Percentiles rank a stretch among this genome's conserved stretches.
These are phyloP conservation scores for Lasiodiplodia sp. DNA, from an alignment of 2,329 filamentous ascomycete species.

Conservation along the genomic window DNA sequence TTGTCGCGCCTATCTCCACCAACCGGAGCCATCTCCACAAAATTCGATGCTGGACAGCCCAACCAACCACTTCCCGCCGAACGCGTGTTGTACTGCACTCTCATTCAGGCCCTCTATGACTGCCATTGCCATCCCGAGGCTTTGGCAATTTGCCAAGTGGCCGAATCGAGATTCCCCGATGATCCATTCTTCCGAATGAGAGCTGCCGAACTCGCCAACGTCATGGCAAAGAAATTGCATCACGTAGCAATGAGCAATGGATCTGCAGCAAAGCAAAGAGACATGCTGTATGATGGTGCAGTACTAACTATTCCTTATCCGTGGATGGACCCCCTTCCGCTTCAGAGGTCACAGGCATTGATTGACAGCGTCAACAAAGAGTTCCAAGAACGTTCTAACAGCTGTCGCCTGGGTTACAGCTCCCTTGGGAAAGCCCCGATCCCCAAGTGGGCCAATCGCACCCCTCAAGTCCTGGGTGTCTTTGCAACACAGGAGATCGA, in stretches of 20 bases:
- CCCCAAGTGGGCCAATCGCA: background rate
- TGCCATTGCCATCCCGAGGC: slow-evolving; percentile 37
- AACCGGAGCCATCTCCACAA: background rate
- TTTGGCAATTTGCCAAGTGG: slow-evolving; percentile 31
- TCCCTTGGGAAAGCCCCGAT: background rate
- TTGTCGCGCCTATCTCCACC: no score
- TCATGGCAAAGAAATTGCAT: slow-evolving; percentile 31
- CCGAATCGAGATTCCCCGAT: background rate
- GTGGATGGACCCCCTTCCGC: slow-evolving; percentile 31
- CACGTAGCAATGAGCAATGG: slow-evolving; percentile 22
- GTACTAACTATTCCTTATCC: slow-evolving; percentile 33
- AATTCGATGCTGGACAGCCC: background rate
- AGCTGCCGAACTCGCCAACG: slow-evolving; percentile 22
- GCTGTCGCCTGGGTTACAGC: slow-evolving; percentile 7
- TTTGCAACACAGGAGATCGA: slow-evolving; percentile 20
- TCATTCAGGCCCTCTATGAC: slow-evolving; percentile 36
- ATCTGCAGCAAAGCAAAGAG: slow-evolving; percentile 21
- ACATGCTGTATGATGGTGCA: slow-evolving; percentile 33
- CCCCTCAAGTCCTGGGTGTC: slow-evolving; percentile 14
- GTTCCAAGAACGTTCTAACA: background rate
- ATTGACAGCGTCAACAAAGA: slow-evolving; percentile 28
- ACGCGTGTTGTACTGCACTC: slow-evolving; percentile 23
- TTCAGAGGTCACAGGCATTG: slow-evolving; percentile 24
- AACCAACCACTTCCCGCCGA: background rate
- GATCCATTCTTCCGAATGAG: slow-evolving; percentile 13